Percentiles rank a stretch among this genome's conserved stretches.
Conservation (phyloP, 2,329 filamentous ascomycete species). For the Sarocladium kiliense region DNA sequence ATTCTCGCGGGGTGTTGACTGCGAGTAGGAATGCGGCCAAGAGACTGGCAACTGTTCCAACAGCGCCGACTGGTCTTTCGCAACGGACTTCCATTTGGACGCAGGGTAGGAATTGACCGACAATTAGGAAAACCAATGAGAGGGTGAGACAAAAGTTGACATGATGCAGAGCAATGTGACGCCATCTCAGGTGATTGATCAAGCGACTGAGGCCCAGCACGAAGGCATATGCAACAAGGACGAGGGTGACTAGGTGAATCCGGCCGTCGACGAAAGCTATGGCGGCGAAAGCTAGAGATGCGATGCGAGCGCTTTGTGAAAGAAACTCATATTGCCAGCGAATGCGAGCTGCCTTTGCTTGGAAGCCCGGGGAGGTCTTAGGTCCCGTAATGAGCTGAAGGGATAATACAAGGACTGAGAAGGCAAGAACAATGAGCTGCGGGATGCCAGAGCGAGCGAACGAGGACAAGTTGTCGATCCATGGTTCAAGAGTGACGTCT, state of each 20-base stretch:
- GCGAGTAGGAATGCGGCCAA: slow-evolving; percentile 33
- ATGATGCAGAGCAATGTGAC: slow-evolving; percentile 41
- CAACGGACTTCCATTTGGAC: slow-evolving; percentile 30
- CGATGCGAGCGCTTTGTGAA: slow-evolving; percentile 34
- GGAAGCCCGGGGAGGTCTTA: slow-evolving; percentile 14
- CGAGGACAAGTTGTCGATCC: slow-evolving; percentile 32
- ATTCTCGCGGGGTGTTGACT: slow-evolving; percentile 42
- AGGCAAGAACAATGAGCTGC: slow-evolving; percentile 30
- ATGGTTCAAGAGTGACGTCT: slow-evolving; percentile 19
- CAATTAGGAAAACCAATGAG: slow-evolving; percentile 29
- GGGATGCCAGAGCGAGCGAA: slow-evolving; percentile 36
- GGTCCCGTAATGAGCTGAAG: not conserved
- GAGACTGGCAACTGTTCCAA: slow-evolving; percentile 31
- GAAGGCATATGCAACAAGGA: slow-evolving; percentile 34
- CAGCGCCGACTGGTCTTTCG: slow-evolving; percentile 22
- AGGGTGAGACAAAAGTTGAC: slow-evolving; percentile 39
- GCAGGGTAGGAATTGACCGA: slow-evolving; percentile 38
- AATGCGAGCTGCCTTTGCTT: slow-evolving; percentile 31
- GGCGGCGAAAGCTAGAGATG: slow-evolving; percentile 33
- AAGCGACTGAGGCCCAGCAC: slow-evolving; percentile 38
- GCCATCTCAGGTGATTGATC: slow-evolving; percentile 35
- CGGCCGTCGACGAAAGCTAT: slow-evolving; percentile 27
- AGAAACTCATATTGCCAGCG: slow-evolving; percentile 36
- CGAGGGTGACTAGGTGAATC: slow-evolving; percentile 30
- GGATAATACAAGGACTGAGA: slow-evolving; percentile 27